A percentile compares a stretch with the other conserved stretches of the same genome.
phyloP scores from a whole-genome alignment of 2,329 filamentous ascomycete species.

The Curvularia eragrostidis region DNA sequence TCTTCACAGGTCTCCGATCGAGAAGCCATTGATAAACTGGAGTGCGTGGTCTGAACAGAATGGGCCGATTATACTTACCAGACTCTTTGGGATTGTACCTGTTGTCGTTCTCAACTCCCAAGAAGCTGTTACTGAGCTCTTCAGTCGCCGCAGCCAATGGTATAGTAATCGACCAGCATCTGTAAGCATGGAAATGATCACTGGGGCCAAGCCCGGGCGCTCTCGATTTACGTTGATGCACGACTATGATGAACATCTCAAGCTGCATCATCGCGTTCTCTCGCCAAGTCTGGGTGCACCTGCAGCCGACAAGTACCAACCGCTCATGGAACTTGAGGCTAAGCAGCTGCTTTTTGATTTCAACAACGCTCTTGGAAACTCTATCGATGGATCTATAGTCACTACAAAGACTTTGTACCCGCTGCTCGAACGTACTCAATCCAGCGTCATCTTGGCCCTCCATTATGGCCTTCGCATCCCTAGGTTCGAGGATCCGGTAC shows the following conservation, averaged over 20 bases:
- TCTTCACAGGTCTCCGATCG: constrained; percentile 15
- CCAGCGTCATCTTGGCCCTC: constrained; percentile 19
- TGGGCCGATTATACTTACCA: constrained; percentile 12
- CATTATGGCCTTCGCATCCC: constrained; percentile 19
- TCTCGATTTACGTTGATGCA: constrained; percentile 21
- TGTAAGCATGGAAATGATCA: constrained; percentile 23
- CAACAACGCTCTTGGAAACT: constrained; percentile 3
- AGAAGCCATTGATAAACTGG: constrained; percentile 16
- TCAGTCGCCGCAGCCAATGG: constrained; percentile 20
- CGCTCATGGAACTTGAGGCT: constrained; percentile 17
- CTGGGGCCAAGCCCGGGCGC: constrained; percentile 14
- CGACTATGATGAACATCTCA: constrained; percentile 20
- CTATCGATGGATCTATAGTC: constrained; percentile 6
- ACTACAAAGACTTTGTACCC: constrained; percentile 14
- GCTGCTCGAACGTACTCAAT: constrained; percentile 18
- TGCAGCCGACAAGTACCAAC: constrained; percentile 13
- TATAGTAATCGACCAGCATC: constrained; percentile 19
- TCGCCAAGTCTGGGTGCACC: constrained; percentile 18
- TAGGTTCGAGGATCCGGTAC: constrained; percentile 10
- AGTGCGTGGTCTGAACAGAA: constrained; percentile 16
- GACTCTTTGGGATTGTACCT: constrained; percentile 18
- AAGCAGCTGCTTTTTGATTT: constrained; percentile 20
- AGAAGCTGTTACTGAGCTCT: constrained; percentile 18
- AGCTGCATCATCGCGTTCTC: constrained; percentile 17
- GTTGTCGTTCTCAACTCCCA: constrained; percentile 19